phyloP scores from a whole-genome alignment of 495 filamentous ascomycete genomes.

The Tuber indicum region DNA sequence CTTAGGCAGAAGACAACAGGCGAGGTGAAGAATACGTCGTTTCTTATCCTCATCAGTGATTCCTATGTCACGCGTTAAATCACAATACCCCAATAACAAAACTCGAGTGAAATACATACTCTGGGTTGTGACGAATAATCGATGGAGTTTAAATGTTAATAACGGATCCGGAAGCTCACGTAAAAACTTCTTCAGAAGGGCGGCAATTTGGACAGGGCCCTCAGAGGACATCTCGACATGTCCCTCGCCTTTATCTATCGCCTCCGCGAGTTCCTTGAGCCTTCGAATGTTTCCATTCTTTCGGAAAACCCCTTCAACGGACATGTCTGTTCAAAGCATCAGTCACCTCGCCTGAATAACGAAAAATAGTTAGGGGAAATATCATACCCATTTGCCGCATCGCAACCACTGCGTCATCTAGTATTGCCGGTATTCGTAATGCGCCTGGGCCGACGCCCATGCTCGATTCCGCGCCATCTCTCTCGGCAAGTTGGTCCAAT shows the following conservation, averaged over 20 bases:
- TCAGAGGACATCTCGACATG: slow-evolving; percentile 75
- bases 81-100: not conserved
- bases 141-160: slow-evolving; percentile 89
- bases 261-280: slow-evolving; percentile 72
- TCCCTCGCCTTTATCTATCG: slow-evolving; percentile 73
- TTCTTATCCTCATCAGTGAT: slow-evolving; percentile 77
- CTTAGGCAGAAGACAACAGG: slow-evolving; percentile 91
- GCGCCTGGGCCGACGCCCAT: slow-evolving; percentile 90
- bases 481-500: slow-evolving; percentile 77
- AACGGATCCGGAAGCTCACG: slow-evolving; percentile 91
- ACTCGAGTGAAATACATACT: slow-evolving; percentile 50
- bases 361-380: slow-evolving; percentile 8
- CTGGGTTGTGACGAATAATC: slow-evolving; percentile 80
- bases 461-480: slow-evolving; percentile 90
- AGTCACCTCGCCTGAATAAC: slow-evolving; percentile 14
- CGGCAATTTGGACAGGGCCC: slow-evolving; percentile 86
- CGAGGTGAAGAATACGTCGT: slow-evolving; percentile 76
- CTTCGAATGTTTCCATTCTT: slow-evolving; percentile 98
- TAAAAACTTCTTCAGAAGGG: slow-evolving; percentile 90
- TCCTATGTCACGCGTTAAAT: slow-evolving; percentile 47
- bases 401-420: slow-evolving; percentile 85
- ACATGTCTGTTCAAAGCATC: slow-evolving; percentile 60
- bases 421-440: slow-evolving; percentile 75
- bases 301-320: slow-evolving; percentile 95
- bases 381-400: slow-evolving; percentile 76